These are phyloP conservation scores for Fraxinus cuspidata DNA, from an alignment of 257 asterid genomes.

Conservation along the genomic window DNA sequence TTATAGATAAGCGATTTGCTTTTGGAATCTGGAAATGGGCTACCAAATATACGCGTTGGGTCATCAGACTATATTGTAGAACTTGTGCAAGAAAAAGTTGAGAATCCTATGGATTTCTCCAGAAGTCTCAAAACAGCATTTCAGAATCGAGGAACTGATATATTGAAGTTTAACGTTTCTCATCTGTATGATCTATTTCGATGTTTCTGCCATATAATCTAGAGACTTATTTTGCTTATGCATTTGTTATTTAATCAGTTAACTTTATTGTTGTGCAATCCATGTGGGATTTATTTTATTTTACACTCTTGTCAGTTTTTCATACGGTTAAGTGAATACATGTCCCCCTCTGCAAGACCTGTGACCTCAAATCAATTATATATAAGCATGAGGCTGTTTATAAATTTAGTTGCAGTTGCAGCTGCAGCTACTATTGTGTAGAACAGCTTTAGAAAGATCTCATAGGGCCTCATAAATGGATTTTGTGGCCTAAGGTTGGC, in stretches of 20 bases:
- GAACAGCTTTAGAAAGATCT: not conserved
- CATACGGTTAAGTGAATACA: constrained; percentile 10
- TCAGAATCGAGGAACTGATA: constrained; percentile 72
- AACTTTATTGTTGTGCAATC: not conserved
- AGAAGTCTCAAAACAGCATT: constrained; percentile 79
- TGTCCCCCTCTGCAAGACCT: not conserved
- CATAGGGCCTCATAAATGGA: not conserved
- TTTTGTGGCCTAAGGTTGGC: not conserved
- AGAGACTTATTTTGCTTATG: constrained; percentile 24
- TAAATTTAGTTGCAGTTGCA: not conserved
- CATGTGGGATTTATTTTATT: constrained; percentile 14
- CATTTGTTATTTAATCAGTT: constrained; percentile 13
- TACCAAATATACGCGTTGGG: constrained; percentile 61
- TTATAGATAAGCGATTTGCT: constrained; percentile 87
- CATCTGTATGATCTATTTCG: constrained; percentile 76
- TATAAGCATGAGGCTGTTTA: not conserved
- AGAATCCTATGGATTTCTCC: constrained; percentile 87
- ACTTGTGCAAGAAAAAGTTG: constrained; percentile 81
- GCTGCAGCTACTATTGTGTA: not conserved
- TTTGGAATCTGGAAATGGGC: constrained; percentile 59
- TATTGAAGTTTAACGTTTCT: constrained; percentile 63
- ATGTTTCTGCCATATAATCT: constrained; percentile 22
- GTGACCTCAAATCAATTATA: constrained; percentile 17
- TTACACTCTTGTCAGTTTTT: not conserved
- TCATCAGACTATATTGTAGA: constrained; percentile 60